Evolutionary conservation across 768 basidiomycete genomes (phyloP), one percentile per base, ranked within the genome.

Genomic region (Neoboletus brunneissimus): DNA sequence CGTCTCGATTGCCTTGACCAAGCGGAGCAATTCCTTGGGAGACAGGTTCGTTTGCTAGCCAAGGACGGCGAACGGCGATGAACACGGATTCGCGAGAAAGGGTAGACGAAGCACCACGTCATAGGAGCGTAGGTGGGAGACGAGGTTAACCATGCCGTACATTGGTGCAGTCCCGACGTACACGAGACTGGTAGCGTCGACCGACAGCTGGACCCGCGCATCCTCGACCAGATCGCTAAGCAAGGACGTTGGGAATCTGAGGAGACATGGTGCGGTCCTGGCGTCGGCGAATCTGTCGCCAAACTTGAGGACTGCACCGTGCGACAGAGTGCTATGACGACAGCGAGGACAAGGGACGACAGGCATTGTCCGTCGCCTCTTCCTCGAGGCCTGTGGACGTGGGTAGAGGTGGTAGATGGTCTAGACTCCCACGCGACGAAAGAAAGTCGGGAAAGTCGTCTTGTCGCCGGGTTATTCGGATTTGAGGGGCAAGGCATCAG

Each of bases 141-240:
- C 40, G 75, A 15, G 87, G 88, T 69, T 99, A 95, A 54, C 96
- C 88, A 9, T 82, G 87, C 12, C 31, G 69, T 98, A 98, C 96
- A 98, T 98, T 1, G 95, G 92, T 13, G 87, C 79, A n/a, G 89
- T 94, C 72, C 98, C n/a, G n/a, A n/a, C 89, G 68, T 98, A 98
- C 75, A 98, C 68, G 72, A 94, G 91, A 67, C 92, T 94, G 1
- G 92, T 94, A 63, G 91, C n/a, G n/a, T n/a, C 80, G 22, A 96
- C 76, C 16, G 65, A 66, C 2, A 79, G 69, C 12, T 32, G 12
- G 31, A 32, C 31, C 27, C 62, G 62, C 0, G 69, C 70, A 32
- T 70, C 58, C 13, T 51, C 60, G 49, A 60, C 55, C 0, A 67
- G 42, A 32, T 62, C 63, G 1, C 23, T 20, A 13, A 77, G 44